Evolutionary conservation across 805 yeast genomes (phyloP).

Genomic region (Wickerhamomyces queroliae): DNA sequence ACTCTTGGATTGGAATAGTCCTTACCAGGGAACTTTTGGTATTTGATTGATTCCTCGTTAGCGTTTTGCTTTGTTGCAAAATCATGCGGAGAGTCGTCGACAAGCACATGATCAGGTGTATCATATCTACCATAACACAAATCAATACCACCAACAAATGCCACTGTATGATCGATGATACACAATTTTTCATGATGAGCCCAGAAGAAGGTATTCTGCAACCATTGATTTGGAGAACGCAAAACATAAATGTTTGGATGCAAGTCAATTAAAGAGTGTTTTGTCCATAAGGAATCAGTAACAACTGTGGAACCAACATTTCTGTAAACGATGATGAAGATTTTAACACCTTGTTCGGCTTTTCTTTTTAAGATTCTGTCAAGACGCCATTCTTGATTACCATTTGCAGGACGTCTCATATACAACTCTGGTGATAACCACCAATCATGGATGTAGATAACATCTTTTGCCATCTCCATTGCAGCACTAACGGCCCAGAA

Average conservation of each 20-base stretch:
- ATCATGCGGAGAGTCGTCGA: conserved; percentile 55
- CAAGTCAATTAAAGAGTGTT: conserved; percentile 82
- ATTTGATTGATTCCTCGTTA: conserved; percentile 36
- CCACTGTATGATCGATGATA: conserved; percentile 79
- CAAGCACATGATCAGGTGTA: conserved; percentile 89
- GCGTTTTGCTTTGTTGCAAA: conserved; percentile 26
- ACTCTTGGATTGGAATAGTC: conserved; percentile 96
- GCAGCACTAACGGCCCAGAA: conserved; percentile 96
- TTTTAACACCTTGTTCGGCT: conserved; percentile 93
- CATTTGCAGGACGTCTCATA: conserved; percentile 89
- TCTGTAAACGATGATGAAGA: conserved; percentile 85
- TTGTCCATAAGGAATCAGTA: conserved; percentile 91
- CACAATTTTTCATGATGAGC: conserved; percentile 97
- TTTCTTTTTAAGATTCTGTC: conserved; percentile 84
- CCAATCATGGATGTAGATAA: conserved; percentile 95
- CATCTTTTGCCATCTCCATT: conserved; percentile 87
- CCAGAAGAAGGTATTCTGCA: conserved; percentile 94
- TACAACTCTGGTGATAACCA: conserved; percentile 96
- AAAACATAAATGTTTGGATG: conserved; percentile 85
- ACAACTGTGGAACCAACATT: conserved; percentile 92
- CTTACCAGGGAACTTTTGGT: conserved; percentile 85
- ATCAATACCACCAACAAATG: conserved; percentile 94
- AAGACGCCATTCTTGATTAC: conserved; percentile 89
- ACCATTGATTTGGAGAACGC: conserved; percentile 91
- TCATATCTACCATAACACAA: conserved; percentile 94